Base-by-base conservation (phyloP, 75 land plant genomes). In the Pinus tabuliformis region DNA sequence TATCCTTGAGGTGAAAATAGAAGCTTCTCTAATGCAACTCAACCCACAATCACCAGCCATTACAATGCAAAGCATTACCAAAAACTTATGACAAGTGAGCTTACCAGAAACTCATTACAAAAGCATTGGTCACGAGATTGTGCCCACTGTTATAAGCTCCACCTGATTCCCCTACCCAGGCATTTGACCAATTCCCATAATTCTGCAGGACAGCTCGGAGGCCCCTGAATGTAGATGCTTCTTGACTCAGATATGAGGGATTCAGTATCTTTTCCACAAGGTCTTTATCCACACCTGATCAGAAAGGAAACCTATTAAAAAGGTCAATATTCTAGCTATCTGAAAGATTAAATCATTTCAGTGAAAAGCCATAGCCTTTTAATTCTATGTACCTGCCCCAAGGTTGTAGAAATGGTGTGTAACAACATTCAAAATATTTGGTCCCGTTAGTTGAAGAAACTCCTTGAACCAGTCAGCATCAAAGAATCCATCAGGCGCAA, bases 141-240 rank as follows among this genome's bases (percentile, higher is more conserved):
- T 86, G 84, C 22, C 99, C 99, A 72, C 99, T 96, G 87, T 93
- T 96, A 66, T 82, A 96, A 59, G 99, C 92, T 57, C 99, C 99
- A 49, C 99, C 99, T 21, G 97, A 76, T 84, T 96, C 99, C 14
- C 93, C 92, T 63, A 96, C 85, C 99, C 99, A 96, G 62, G 95
- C 83, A 36, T 61, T 59, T 39, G 91, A 24, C 89, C 87, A 88
- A 37, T 92, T 89, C 0, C 85, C 94, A 59, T 74, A 72, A 2
- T 61, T 63, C 24, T 75, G 59, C 61, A 94, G 21, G 18, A 77
- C 74, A 8, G 17, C 20, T 72, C 70, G 60, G 11, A 91, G 59
- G 7, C 78, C 74, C 26, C 62, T 76, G 37, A 75, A 92, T 45
- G 83, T 90, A 28, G 75, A 54, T 59, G 83, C 80, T 52, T 82